A percentile compares a stretch with the other conserved stretches of the same genome.
Evolutionary conservation across 1,139 yeast genomes (phyloP).

Genomic region (Sugiyamaella novakii): DNA sequence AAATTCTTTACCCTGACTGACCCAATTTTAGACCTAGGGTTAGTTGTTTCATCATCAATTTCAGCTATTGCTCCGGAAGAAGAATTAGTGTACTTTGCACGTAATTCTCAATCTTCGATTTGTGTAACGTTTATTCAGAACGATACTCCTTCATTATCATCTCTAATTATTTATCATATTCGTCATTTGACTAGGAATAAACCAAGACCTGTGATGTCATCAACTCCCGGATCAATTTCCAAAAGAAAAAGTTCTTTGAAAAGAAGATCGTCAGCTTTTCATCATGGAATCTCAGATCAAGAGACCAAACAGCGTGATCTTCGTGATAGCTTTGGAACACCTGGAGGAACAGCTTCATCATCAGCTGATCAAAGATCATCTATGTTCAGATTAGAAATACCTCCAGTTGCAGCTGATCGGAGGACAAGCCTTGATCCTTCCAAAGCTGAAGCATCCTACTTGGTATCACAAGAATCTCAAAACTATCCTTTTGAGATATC

Average conservation of each 20-base stretch:
- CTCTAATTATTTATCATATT: conserved; percentile 34
- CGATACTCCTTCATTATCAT: neutral
- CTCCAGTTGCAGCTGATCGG: conserved; percentile 17
- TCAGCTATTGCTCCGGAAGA: conserved; percentile 64
- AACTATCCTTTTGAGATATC: conserved; percentile 25
- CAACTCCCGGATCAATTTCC: conserved; percentile 19
- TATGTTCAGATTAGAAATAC: conserved; percentile 27
- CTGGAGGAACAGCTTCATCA: conserved; percentile 17
- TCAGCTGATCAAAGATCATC: conserved; percentile 30
- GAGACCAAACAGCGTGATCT: neutral
- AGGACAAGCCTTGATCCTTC: conserved; percentile 18
- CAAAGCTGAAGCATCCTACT: conserved; percentile 1
- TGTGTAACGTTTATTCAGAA: conserved; percentile 33
- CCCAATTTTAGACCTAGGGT: conserved; percentile 68
- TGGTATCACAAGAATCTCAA: conserved; percentile 11
- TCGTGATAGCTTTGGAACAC: conserved; percentile 5
- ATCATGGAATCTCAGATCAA: neutral
- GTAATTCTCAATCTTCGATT: conserved; percentile 28
- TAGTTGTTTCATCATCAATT: conserved; percentile 69
- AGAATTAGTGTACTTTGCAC: conserved; percentile 44
- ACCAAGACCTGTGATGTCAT: conserved; percentile 18
- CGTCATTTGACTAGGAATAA: conserved; percentile 28
- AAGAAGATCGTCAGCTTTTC: conserved; percentile 27
- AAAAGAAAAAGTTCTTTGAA: conserved; percentile 27
- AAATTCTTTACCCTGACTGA: conserved; percentile 65